Base-by-base conservation (phyloP, 352 stramenopile genomes). In the Pythium chondricola region DNA sequence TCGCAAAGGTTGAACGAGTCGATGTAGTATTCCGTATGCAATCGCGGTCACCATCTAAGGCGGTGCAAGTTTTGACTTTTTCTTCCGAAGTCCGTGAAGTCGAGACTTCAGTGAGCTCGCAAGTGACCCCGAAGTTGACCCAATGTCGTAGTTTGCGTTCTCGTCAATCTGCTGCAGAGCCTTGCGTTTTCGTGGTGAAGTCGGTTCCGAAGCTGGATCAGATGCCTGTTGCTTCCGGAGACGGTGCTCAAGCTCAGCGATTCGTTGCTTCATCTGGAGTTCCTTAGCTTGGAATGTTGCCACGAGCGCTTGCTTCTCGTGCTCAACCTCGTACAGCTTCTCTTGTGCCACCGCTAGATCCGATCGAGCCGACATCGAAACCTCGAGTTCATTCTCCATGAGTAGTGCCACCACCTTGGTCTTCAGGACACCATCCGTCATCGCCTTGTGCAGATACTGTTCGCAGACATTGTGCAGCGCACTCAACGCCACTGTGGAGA, bases 381-480 rank as follows among this genome's bases (percentile, higher is more conserved):
- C 53, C 53, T 48, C 52, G 52, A 48, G 57, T 42, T 33, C 44
- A 43, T 87, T 58, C 27, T 85, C 74, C 37, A 82, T 73, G 8
- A 82, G 52, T n/a, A 73, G 70, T 20, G 63, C 61, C 24, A 66
- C 46, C 18, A 89, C 32, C 50, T 86, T 65, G 32, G 71, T 66
- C n/a, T 67, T 70, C 31, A 93, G 58, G 26, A 65, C 70, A 13
- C 83, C 74, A 55, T 80, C 58, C 18, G 62, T 75, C 16, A 93
- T 59, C 11, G 63, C 71, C 18, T 61, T 63, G 31, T 86, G 61
- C 24, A 93, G 46, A 44, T 78, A 82, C 45, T 89, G 78, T 62
- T 93, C 83, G 2, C 66, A 63, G 6, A 71, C 67, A 29, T 88
- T 93, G 56, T 93, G 83, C 8, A 93, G 52, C 5, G 76, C 80